phyloP scores from a whole-genome alignment of 2,329 filamentous ascomycete genomes.

The Colletotrichum ledebouriae region DNA sequence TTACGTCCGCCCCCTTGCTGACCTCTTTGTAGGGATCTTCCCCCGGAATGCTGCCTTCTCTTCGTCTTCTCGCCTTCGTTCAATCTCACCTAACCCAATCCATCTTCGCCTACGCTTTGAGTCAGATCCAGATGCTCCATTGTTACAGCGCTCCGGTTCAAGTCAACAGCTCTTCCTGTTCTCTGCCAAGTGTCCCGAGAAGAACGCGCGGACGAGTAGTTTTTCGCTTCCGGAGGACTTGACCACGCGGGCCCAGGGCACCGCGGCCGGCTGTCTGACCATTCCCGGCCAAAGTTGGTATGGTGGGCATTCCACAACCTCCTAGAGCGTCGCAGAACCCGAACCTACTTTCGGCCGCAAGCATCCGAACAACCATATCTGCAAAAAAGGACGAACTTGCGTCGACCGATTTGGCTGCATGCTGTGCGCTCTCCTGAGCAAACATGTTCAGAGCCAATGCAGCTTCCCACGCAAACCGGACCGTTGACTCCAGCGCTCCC shows the following conservation, averaged over 20 bases:
- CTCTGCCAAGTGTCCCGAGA: not conserved
- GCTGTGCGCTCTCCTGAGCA: not conserved
- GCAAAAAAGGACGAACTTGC: slow-evolving; percentile 31
- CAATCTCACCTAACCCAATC: slow-evolving; percentile 18
- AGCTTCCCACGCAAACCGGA: not conserved
- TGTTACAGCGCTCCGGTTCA: slow-evolving; percentile 14
- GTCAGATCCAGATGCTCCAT: slow-evolving; percentile 7
- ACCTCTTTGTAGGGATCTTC: slow-evolving; percentile 5
- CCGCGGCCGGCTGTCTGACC: not conserved
- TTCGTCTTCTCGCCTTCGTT: not conserved
- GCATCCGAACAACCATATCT: slow-evolving; percentile 9
- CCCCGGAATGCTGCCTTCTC: slow-evolving; percentile 5
- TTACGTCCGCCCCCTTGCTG: slow-evolving; percentile 10
- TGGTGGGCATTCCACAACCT: not conserved
- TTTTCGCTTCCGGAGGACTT: not conserved
- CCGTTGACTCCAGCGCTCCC: slow-evolving; percentile 12
- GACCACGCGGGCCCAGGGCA: slow-evolving; percentile 4
- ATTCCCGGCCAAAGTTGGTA: not conserved
- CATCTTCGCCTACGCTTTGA: not conserved
- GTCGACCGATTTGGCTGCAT: slow-evolving; percentile 6
- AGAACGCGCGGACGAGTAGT: not conserved
- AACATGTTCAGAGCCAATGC: slow-evolving; percentile 23
- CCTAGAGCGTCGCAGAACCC: slow-evolving; percentile 19
- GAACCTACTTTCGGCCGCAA: slow-evolving; percentile 22
- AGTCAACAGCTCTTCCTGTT: not conserved